Evolutionary conservation across 192 early-diverging fungal genomes (phyloP).

Genomic region (Gonapodya prolifera): DNA sequence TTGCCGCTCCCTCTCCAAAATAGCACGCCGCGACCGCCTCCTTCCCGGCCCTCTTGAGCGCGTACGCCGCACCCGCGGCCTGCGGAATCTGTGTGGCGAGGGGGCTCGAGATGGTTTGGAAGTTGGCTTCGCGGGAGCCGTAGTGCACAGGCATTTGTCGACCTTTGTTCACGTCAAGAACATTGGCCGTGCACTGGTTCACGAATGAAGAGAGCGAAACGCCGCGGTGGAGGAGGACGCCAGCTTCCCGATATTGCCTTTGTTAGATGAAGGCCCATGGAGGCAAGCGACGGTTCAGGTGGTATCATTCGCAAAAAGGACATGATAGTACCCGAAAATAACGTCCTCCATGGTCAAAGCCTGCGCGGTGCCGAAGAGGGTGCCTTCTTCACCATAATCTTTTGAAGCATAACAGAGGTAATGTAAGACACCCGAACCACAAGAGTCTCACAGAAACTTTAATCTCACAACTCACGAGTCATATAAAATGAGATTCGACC

Average conservation of each 20-base stretch:
- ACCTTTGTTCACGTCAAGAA: constrained; percentile 77
- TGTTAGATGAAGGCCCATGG: not conserved
- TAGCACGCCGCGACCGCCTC: constrained; percentile 80
- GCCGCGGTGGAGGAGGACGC: constrained; percentile 85
- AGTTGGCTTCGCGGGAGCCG: constrained; percentile 24
- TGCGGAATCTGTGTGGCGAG: constrained; percentile 97
- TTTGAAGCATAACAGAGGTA: no score
- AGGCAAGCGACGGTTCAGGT: not conserved
- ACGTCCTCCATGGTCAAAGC: constrained; percentile 75
- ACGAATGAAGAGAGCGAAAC: constrained; percentile 89
- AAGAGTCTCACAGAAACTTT: not conserved
- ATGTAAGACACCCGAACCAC: no score
- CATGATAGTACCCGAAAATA: constrained; percentile 64
- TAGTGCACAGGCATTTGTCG: constrained; percentile 99
- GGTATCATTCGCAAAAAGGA: not conserved
- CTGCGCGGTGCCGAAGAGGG: constrained; percentile 75
- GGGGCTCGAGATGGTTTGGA: constrained; percentile 2
- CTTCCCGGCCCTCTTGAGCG: constrained; percentile 66
- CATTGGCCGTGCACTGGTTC: constrained; percentile 95
- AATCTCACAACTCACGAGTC: constrained; percentile 33
- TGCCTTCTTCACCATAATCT: constrained; percentile 94
- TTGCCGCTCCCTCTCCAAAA: constrained; percentile 97
- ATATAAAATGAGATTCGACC: constrained; percentile 98
- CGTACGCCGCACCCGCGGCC: constrained; percentile 89
- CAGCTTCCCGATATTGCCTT: constrained; percentile 86